These are phyloP conservation scores for Colletotrichum tamarilloi DNA, from an alignment of 2,329 filamentous ascomycete species.

Conservation along the genomic window DNA sequence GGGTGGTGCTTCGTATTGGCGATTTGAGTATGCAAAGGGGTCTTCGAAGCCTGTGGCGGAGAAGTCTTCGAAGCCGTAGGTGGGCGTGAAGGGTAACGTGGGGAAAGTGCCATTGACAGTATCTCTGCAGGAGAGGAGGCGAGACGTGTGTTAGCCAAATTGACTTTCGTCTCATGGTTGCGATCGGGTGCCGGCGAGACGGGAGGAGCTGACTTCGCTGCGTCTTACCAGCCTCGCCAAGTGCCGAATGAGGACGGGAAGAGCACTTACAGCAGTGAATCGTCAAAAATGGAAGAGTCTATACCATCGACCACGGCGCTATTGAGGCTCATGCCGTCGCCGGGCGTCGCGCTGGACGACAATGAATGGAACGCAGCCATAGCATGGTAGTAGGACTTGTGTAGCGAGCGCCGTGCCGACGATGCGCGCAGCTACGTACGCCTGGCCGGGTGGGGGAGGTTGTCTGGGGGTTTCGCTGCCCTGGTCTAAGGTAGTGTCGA, in stretches of 20 bases:
- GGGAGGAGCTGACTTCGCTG: not conserved
- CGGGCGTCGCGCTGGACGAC: slow-evolving; percentile 55
- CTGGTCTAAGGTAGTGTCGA: not conserved
- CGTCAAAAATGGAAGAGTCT: slow-evolving; percentile 64
- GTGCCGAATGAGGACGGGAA: not conserved
- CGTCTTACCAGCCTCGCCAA: not conserved
- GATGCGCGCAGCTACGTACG: slow-evolving; percentile 14
- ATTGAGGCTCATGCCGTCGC: slow-evolving; percentile 60
- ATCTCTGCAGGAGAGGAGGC: slow-evolving; percentile 45
- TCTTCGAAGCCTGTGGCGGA: slow-evolving; percentile 72
- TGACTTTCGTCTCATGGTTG: slow-evolving; percentile 29
- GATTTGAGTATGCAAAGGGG: slow-evolving; percentile 69
- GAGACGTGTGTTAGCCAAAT: slow-evolving; percentile 8
- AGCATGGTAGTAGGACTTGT: slow-evolving; percentile 53
- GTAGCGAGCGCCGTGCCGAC: slow-evolving; percentile 37
- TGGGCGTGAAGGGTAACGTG: slow-evolving; percentile 64
- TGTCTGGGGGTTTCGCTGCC: not conserved
- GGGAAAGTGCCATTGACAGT: slow-evolving; percentile 55
- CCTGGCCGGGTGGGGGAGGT: not conserved
- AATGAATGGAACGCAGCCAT: slow-evolving; percentile 71
- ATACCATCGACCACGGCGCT: slow-evolving; percentile 61
- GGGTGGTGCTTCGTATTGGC: slow-evolving; percentile 58
- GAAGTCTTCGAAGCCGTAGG: slow-evolving; percentile 71
- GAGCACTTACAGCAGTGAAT: slow-evolving; percentile 63
- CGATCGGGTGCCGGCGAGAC: not conserved